A percentile compares a stretch with the other conserved stretches of the same genome.
These are phyloP conservation scores for Phyllosticta ampelicida DNA, from an alignment of 2,329 filamentous ascomycete species.

Conservation along the genomic window DNA sequence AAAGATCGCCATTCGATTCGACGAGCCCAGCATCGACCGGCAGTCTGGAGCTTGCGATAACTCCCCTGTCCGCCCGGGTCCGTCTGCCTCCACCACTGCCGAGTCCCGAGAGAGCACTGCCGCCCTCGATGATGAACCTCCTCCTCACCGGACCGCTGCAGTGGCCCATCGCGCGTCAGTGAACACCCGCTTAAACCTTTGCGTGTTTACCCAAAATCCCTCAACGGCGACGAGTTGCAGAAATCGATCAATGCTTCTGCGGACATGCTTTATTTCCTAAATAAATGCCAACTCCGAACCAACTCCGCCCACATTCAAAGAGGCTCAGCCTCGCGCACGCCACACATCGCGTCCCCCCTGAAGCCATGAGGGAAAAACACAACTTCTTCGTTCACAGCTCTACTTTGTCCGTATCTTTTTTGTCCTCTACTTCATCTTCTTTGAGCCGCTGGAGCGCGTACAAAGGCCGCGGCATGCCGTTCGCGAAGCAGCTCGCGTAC, in stretches of 20 bases:
- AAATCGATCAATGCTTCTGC: not conserved
- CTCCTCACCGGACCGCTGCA: not conserved
- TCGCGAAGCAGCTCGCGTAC: conserved; percentile 51
- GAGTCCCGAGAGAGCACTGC: not conserved
- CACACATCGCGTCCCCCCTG: not conserved
- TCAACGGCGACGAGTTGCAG: not conserved
- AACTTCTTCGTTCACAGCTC: not conserved
- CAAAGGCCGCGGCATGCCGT: conserved; percentile 43
- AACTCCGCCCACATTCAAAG: conserved; percentile 8
- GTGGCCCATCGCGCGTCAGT: not conserved
- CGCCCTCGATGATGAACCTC: not conserved
- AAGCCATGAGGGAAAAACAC: not conserved
- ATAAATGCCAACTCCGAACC: conserved; percentile 3
- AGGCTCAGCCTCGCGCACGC: not conserved
- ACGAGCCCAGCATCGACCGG: not conserved
- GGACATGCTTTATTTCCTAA: not conserved
- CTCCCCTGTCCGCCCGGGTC: not conserved
- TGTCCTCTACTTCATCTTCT: not conserved
- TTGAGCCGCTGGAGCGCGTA: conserved; percentile 31
- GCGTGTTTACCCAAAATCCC: not conserved
- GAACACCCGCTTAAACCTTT: not conserved
- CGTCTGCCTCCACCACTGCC: not conserved
- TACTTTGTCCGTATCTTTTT: not conserved
- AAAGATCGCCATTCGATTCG: not conserved
- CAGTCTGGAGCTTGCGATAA: not conserved